Evolutionary conservation across 805 yeast genomes (phyloP), one percentile per base, ranked within the genome.

Genomic region (Jamesozyma rosinii): DNA sequence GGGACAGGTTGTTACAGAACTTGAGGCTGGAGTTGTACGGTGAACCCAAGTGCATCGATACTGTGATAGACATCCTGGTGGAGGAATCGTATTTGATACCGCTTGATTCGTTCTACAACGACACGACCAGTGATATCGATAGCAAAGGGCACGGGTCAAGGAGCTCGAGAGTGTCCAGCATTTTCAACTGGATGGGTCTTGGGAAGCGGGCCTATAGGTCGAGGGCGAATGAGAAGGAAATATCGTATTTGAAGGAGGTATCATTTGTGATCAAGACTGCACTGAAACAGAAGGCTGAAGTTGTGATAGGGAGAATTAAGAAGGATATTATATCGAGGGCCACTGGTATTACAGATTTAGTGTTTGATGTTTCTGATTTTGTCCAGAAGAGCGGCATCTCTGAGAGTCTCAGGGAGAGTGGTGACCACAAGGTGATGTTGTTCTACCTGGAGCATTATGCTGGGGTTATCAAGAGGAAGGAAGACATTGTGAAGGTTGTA

Each of bases 1-100:
- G 63, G 2, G 45, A 42, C 1, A 53, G 50, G 0, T 47, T 67
- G 0, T 42, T 61, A 31, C 55, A 58, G 9, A 47, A 52, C 8
- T 49, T 68, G 15, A 33, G 52, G 1, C 22, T 40, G 6, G 57
- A 63, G 0, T 49, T 55, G 15, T 59, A 58, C 35, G 71, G 70
- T 0, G 49, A 50, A 33, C 72, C 72, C 2, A 49, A 57, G 42
- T 58, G 67, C 2, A 49, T 68, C 18, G 69, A 64, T 42, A 46
- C 61, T 10, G 69, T 61, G 2, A 45, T 68, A 5, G 68, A 67
- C 37, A 53, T 49, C 8, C 46, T 67, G 21, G 54, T 66, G 0
- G 45, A 49, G 4, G 52, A 51, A 10, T 63, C 59, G 0, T 54
- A 54, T 33, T 48, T 68, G 35, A 51, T 64, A 1, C 59, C 65